Conservation (phyloP, 2,329 filamentous ascomycete genomes). For the Claviceps sp. region DNA sequence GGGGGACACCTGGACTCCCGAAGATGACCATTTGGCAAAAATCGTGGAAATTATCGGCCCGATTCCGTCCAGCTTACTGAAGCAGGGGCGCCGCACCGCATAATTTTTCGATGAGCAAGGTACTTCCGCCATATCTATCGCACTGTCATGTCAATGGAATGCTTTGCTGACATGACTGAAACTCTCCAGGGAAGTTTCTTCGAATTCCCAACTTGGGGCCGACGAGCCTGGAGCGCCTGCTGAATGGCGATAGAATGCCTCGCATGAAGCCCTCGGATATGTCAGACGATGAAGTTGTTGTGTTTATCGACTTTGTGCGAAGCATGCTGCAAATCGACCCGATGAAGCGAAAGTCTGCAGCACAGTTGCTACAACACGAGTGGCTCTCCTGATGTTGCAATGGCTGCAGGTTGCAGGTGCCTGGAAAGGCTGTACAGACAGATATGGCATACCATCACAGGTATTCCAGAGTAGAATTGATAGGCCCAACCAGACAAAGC, state of each 20-base stretch:
- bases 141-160: background rate
- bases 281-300: background rate
- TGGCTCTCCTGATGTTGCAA: background rate
- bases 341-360: background rate
- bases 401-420: too few relatives aligned
- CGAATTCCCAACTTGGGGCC: background rate
- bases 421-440: too few relatives aligned
- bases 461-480: too few relatives aligned
- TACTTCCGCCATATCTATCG: background rate
- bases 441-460: too few relatives aligned
- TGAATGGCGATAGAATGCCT: background rate
- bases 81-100: background rate
- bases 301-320: background rate
- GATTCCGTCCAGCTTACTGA: background rate
- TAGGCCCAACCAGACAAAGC: too few relatives aligned
- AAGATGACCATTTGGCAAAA: background rate
- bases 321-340: conserved; percentile 1
- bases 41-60: background rate
- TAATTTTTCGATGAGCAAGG: background rate
- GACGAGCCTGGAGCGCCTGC: conserved; percentile 1
- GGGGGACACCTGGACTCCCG: too few relatives aligned
- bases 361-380: background rate
- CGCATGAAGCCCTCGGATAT: background rate
- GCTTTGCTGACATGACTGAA: background rate
- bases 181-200: background rate